Conservation (phyloP, 2,329 filamentous ascomycete species). For the Metarhizium humberi region DNA sequence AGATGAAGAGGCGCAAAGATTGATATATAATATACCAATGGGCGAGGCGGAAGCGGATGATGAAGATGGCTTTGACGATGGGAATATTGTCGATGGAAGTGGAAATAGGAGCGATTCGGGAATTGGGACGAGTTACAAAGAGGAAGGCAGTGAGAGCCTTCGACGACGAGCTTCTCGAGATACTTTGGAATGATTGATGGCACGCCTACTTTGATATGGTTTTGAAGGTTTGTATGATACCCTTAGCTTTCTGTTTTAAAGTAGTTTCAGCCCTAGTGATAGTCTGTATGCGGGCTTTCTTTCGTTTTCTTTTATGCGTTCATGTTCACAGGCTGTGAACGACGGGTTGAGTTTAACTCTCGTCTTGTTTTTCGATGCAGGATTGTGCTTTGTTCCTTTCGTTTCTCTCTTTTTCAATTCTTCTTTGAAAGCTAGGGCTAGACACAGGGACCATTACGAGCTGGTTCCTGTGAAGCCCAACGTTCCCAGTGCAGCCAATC, state of each 20-base stretch:
- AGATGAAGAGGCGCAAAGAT: constrained; percentile 12
- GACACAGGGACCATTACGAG: no score
- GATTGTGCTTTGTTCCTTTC: no score
- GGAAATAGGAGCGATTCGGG: constrained; percentile 33
- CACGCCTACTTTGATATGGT: neutral
- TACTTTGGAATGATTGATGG: constrained; percentile 8
- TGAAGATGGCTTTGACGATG: constrained; percentile 31
- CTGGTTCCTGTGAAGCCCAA: no score
- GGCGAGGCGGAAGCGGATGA: constrained; percentile 36
- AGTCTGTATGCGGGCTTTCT: neutral
- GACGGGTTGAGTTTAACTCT: no score
- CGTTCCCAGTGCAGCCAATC: no score
- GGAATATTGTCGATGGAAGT: constrained; percentile 14
- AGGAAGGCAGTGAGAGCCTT: constrained; percentile 22
- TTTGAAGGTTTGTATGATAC: constrained; percentile 1
- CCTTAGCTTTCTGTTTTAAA: neutral
- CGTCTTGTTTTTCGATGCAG: no score
- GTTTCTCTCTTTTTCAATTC: no score
- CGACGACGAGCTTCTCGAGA: constrained; percentile 22
- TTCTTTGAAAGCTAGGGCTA: no score
- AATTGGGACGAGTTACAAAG: constrained; percentile 44
- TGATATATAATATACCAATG: constrained; percentile 24
- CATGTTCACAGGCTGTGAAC: no score
- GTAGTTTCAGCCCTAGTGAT: neutral
- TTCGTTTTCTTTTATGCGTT: no score